Evolutionary conservation across 1,284 basidiomycete genomes (phyloP).

Genomic region (Apiotrichum gracile): DNA sequence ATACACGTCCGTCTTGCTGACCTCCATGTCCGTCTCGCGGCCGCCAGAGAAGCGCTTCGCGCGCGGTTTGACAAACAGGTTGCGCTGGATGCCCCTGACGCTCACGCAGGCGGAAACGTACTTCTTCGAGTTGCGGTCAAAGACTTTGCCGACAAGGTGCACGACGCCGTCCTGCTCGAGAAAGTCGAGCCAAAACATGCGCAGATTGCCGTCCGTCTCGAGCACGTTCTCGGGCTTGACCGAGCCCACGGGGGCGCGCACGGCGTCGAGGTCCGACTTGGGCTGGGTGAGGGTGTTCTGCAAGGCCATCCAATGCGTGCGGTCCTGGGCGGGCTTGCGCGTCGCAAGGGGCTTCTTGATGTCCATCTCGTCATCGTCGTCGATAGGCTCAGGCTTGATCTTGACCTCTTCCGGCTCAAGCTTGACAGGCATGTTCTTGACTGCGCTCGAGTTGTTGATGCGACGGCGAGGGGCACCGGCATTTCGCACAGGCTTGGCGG

Average conservation of each 20-base stretch:
- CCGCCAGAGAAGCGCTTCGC: constrained; percentile 56
- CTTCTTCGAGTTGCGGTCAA: constrained; percentile 60
- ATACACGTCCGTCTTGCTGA: constrained; percentile 65
- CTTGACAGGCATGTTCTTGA: constrained; percentile 49
- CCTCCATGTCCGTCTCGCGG: constrained; percentile 69
- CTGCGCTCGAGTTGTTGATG: constrained; percentile 46
- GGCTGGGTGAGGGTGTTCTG: constrained; percentile 53
- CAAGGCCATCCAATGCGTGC: constrained; percentile 67
- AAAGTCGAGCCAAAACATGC: constrained; percentile 91
- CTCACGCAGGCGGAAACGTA: constrained; percentile 88
- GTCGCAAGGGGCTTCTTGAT: constrained; percentile 28
- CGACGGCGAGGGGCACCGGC: constrained; percentile 31
- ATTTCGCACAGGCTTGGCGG: constrained; percentile 11
- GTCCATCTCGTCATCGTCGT: constrained; percentile 24
- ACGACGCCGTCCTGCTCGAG: constrained; percentile 68
- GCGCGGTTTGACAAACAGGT: constrained; percentile 87
- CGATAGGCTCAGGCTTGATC: constrained; percentile 3
- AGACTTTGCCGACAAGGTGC: constrained; percentile 81
- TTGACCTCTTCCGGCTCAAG: constrained; percentile 23
- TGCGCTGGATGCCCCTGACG: constrained; percentile 79
- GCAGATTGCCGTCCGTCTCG: constrained; percentile 69
- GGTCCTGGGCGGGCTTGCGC: constrained; percentile 28
- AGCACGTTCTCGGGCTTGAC: constrained; percentile 47
- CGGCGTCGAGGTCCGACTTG: constrained; percentile 33
- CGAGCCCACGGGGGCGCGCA: constrained; percentile 45